Base-by-base conservation (phyloP, 2,329 filamentous ascomycete species). In the Trichoderma guizhouense region DNA sequence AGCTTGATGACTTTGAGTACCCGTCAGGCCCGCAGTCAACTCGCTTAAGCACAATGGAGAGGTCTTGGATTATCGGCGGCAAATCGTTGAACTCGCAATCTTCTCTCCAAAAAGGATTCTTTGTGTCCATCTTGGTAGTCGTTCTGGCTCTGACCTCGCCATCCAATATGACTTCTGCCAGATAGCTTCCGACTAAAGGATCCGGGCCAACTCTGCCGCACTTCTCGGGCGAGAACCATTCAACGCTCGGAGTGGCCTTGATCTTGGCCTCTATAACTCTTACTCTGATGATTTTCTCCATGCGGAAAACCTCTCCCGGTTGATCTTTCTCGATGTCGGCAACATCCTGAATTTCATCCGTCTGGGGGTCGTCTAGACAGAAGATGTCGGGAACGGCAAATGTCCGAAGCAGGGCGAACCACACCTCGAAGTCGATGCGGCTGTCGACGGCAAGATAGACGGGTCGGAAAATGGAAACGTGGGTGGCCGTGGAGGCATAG, bases 331-430 rank as follows among this genome's bases (percentile, higher is more conserved):
- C 81, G 14, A 81, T 72, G 6, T 83, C 76, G 3, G 77, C 75
- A 18, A 83, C 76, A 72, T 86, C 86, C 18, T 80, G 80, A 3
- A 87, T 79, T 21, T 84, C 81, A 5, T 83, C 81, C 32, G 80
- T 80, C 18, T 82, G 81, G 14, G 83, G 78, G 11, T 84, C 76
- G 53, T 88, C 85, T 18, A 89, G 79, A 2, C 91, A 93, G 79
- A 97, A 98, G 14, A 98, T 86, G 76, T 98, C 94, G 0, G 96
- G 95, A 60, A 97, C 91, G 0, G 95, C 94, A 80, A 98, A 98
- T 0, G 95, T 94, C 74, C 95, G 90, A 34, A 99, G 82, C 11
- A 99, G 84, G 7, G 97, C 95, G 77, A 97, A 95, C 96, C 96
- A 99, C 14, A 98, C 96, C 79, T 99, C 96, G 77, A 97, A 97